phyloP scores from a whole-genome alignment of 164 flowering plant species.

The Annona cherimola region DNA sequence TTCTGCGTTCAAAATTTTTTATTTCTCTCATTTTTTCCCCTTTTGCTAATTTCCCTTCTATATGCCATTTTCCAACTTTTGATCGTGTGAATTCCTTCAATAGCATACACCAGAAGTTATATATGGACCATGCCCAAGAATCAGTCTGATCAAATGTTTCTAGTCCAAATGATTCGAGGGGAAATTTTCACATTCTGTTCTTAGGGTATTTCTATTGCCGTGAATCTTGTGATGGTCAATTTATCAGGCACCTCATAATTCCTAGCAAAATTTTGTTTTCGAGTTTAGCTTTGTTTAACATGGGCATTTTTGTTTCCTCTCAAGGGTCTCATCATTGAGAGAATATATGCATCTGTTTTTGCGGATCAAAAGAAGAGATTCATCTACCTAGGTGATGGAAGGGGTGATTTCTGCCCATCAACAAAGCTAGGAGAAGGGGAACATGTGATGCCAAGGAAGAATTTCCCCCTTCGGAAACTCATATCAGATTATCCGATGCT shows the following conservation, averaged over 20 bases:
- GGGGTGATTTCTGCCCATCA: conserved; percentile 74
- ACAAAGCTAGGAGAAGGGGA: conserved; percentile 52
- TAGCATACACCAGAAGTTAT: no score
- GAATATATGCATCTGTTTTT: conserved; percentile 31
- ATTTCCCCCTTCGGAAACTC: conserved; percentile 51
- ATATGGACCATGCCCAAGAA: background rate
- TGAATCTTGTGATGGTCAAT: background rate
- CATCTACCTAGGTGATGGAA: conserved; percentile 83
- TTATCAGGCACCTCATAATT: background rate
- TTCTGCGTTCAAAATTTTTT: no score
- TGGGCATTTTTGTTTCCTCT: background rate
- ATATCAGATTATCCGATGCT: conserved; percentile 32
- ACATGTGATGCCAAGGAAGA: conserved; percentile 77
- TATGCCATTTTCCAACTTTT: no score
- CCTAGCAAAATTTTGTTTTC: background rate
- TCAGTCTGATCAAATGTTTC: background rate
- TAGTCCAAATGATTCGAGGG: background rate
- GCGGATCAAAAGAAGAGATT: conserved; percentile 21
- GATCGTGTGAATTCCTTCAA: no score
- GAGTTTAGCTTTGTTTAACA: background rate
- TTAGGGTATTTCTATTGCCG: background rate
- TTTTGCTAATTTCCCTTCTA: no score
- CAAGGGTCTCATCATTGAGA: conserved; percentile 60
- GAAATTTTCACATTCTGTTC: background rate
- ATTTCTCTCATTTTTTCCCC: no score